phyloP scores from a whole-genome alignment of 139 green algal genomes.

The Micractinium sp. region DNA sequence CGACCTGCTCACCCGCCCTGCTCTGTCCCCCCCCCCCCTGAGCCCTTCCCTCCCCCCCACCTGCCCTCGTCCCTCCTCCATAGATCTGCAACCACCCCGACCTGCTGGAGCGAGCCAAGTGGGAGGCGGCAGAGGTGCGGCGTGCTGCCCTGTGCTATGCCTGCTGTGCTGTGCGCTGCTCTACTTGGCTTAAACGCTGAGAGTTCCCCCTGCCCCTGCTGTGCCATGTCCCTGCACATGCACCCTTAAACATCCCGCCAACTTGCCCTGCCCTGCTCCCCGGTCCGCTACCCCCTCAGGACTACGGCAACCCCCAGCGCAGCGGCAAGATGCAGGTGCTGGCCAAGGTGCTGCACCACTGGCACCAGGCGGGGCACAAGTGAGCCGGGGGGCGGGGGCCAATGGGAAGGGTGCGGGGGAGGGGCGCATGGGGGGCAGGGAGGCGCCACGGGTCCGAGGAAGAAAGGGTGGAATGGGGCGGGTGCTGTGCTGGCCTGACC shows the following conservation, averaged over 20 bases:
- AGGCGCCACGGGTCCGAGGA: no score
- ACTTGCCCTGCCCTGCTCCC: background rate
- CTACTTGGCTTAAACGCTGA: no score
- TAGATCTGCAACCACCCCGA: constrained; percentile 98
- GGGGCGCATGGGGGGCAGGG: no score
- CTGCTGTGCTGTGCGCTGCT: background rate
- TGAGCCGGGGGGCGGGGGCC: background rate
- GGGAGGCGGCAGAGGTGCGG: constrained; percentile 62
- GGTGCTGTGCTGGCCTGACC: background rate
- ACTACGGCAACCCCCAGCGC: constrained; percentile 71
- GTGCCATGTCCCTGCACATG: no score
- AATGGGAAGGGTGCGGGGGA: background rate
- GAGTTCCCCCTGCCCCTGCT: no score
- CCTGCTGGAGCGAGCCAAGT: constrained; percentile 82
- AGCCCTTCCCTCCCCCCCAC: background rate
- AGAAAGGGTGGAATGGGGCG: background rate
- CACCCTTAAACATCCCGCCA: no score
- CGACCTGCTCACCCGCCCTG: no score
- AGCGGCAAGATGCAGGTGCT: constrained; percentile 90
- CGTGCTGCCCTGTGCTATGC: background rate
- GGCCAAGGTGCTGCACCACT: constrained; percentile 78
- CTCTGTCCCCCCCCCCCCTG: background rate
- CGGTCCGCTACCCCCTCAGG: background rate
- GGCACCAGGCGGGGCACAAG: constrained; percentile 84
- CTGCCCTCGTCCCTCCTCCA: background rate